Evolutionary conservation across 805 yeast species (phyloP), one percentile per base, ranked within the genome.

Genomic region (Candida silvatica): DNA sequence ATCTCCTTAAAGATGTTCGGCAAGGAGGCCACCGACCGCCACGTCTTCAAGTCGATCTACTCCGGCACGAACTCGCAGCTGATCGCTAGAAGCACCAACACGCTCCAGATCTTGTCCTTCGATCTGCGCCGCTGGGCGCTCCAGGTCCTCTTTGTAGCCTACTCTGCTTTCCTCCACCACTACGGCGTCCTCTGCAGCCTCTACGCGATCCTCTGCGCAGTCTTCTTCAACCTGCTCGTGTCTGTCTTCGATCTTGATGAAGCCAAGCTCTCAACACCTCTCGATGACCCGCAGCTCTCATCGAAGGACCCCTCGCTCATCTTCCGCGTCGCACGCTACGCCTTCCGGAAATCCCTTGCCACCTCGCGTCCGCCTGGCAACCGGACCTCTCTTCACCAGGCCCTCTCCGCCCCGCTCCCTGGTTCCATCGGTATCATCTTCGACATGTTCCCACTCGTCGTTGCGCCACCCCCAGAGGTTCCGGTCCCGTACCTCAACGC

Each of bases 401-500:
- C n/a, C n/a, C n/a, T n/a, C n/a, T n/a, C n/a, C n/a, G n/a, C n/a
- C n/a, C n/a, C n/a, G n/a, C 31, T 56, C 3, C 71, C 72, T 0
- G 33, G 37, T 2, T 49, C 60, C 20, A 35, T 64, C 6, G 48
- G 54, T 2, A 46, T 60, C 11, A 47, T 65, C 4, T 53, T 66
- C 27, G 54, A 59, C 31, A 38, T 56, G 38, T 45, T 40, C 17
- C 52, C 54, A 1, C 32, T 50, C 30, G 48, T 56, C 4, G 45
- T 56, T 3, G 51, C 54, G 3, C 59, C 62, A 16, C 72, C 74
- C 17, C 66, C 69, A 1, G 62, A 56, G 11, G 38, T 65, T 11
- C 74, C 74, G 2, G 53, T 51, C 25, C 71, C 73, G 0, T 67
- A 56, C 42, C 42, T 69, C 26, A 61, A 61, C 31, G 61, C 61